Evolutionary conservation across 1,139 yeast genomes (phyloP), one percentile per base, ranked within the genome.

Genomic region (Arxiozyma slooffiae): DNA sequence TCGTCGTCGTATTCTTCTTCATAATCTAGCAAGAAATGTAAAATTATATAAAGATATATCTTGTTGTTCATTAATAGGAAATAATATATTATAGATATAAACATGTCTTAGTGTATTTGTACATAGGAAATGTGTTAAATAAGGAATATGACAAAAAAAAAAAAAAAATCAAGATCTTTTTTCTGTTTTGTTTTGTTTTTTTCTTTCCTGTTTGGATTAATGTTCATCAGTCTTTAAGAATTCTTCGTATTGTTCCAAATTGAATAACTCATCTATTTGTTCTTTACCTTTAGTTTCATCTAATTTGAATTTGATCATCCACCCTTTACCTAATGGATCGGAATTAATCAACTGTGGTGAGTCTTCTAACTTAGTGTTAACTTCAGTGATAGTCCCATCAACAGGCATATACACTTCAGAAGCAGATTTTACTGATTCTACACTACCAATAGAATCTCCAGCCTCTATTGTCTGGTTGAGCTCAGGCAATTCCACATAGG

Each of bases 341-440:
- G 74, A 70, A 73, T 90, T 92, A 63, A 94, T 80, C 60, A 87
- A 72, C 55, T 81, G 81, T 37, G 99, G 97, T 55, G 76, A 73
- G 50, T 78, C 79, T 59, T 80, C 84, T 60, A 92, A 76, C 22
- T 61, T 69, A 43, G 73, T 75, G 71, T 92, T 94, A 57, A 81
- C 79, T 58, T 82, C 96, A 52, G 82, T 58, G 44, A 92, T 75
- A 60, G 79, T 85, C 51, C 96, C 96, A 21, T 76, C 70, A 38
- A 88, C 85, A 50, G 99, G 99, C 20, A 90, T 74, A 71, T 90
- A 92, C 57, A 92, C 83, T 67, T 94, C 98, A 57, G 89, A 80
- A 30, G 98, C 97, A 53, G 92, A 81, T 73, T 92, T 92, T 65
- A 92, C 98, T 48, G 90, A 80, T 71, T 92, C 99, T 42, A 92